A percentile compares a stretch with the other conserved stretches of the same genome.
Conservation (phyloP, 306 rosid genomes). For the Malus fusca region DNA sequence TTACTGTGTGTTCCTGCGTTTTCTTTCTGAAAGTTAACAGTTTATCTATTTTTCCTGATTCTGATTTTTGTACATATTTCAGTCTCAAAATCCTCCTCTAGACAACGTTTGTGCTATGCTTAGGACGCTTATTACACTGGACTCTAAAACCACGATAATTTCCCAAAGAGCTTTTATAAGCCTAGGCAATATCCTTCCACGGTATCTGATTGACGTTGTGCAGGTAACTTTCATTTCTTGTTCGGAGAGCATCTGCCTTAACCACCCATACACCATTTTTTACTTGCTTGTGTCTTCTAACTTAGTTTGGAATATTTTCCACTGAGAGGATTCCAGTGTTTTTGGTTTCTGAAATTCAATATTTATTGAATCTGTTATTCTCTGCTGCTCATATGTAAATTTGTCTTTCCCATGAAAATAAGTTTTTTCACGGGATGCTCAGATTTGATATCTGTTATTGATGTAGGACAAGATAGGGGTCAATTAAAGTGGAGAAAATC, state of each 20-base stretch:
- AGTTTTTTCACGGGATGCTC: background rate
- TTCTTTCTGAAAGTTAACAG: background rate
- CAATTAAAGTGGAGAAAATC: too few relatives aligned
- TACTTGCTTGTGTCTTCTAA: background rate
- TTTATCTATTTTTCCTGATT: constrained; percentile 3
- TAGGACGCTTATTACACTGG: constrained; percentile 47
- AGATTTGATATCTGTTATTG: background rate
- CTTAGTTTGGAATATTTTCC: background rate
- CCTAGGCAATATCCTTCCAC: constrained; percentile 44
- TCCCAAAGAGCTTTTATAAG: constrained; percentile 40
- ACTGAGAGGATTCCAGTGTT: background rate
- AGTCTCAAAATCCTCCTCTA: constrained; percentile 49
- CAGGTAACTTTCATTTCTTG: constrained; percentile 39
- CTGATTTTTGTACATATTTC: constrained; percentile 14
- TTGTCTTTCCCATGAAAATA: background rate
- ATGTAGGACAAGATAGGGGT: too few relatives aligned
- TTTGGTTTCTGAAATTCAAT: background rate
- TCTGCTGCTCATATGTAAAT: background rate
- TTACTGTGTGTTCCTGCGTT: background rate
- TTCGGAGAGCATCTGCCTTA: background rate
- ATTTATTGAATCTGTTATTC: background rate
- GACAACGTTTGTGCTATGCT: constrained; percentile 65
- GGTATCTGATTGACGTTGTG: constrained; percentile 49
- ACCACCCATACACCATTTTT: background rate
- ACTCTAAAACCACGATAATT: constrained; percentile 49